These are phyloP conservation scores for Saccharum hybrid DNA, from an alignment of 202 grass and related monocot genomes.

Conservation along the genomic window DNA sequence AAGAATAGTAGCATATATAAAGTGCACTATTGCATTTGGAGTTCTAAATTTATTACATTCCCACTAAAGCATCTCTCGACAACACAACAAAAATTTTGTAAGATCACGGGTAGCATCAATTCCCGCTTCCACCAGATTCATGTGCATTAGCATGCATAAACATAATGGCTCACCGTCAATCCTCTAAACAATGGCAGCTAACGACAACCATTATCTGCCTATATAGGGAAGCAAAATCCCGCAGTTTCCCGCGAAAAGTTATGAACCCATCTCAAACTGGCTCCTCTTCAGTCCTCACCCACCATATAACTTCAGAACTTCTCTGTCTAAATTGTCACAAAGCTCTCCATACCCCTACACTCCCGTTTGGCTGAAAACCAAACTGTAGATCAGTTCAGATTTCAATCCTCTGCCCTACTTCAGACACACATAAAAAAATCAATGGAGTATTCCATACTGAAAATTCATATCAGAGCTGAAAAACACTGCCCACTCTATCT, in stretches of 20 bases:
- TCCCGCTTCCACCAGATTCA: background rate
- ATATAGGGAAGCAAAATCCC: background rate
- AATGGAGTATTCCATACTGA: background rate
- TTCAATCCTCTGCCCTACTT: background rate
- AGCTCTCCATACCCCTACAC: background rate
- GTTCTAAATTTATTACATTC: background rate
- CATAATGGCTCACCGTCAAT: background rate
- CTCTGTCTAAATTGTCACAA: background rate
- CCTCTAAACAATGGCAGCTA: background rate
- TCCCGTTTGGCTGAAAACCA: background rate
- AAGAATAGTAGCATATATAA: background rate
- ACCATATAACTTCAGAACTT: background rate
- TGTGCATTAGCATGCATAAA: slow-evolving; percentile 30
- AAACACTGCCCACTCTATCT: background rate
- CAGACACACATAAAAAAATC: background rate
- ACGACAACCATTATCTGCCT: background rate
- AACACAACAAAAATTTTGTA: background rate
- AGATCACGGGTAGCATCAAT: background rate
- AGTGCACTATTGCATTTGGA: background rate
- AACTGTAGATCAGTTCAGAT: background rate
- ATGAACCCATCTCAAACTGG: background rate
- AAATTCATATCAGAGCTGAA: background rate
- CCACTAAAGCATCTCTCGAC: background rate
- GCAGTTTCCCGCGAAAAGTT: background rate
- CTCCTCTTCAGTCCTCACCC: background rate